phyloP scores from a whole-genome alignment of 495 filamentous ascomycete species.

The Penicillium parvum region DNA sequence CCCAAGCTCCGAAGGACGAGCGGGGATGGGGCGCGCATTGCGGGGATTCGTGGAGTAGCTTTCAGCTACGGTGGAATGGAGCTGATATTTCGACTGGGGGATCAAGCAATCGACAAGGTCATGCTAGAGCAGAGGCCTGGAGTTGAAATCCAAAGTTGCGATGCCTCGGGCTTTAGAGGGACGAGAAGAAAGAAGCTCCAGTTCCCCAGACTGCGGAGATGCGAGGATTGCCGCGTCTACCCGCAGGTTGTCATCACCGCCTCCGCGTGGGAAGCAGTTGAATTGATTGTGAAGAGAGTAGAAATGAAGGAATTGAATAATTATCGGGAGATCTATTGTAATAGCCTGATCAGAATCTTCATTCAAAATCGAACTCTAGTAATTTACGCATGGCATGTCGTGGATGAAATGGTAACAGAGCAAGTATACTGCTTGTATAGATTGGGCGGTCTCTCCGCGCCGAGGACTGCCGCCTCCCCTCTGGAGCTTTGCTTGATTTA shows the following conservation, averaged over 20 bases:
- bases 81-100: not conserved
- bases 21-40: conserved; percentile 38
- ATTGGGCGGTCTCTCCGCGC: conserved; percentile 14
- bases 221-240: conserved; percentile 41
- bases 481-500: conserved; percentile 10
- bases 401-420: not conserved
- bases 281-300: not conserved
- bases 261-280: not conserved
- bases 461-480: conserved; percentile 23
- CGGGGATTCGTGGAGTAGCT: conserved; percentile 16
- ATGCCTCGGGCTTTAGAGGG: conserved; percentile 1
- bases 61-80: not conserved
- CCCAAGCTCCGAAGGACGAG: conserved; percentile 33
- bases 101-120: not conserved
- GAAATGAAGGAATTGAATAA: too few species aligned
- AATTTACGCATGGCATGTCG: too few species aligned
- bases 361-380: too few species aligned
- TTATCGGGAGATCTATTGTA: too few species aligned
- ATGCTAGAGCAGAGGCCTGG: not conserved
- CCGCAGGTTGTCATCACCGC: conserved; percentile 24
- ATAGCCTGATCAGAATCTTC: too few species aligned
- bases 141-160: conserved; percentile 3
- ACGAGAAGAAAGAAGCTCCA: conserved; percentile 13
- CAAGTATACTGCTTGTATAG: not conserved
- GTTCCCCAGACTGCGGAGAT: conserved; percentile 36